Evolutionary conservation across 73 alveolate species (phyloP).

Genomic region (Paramecium sonneborni): DNA sequence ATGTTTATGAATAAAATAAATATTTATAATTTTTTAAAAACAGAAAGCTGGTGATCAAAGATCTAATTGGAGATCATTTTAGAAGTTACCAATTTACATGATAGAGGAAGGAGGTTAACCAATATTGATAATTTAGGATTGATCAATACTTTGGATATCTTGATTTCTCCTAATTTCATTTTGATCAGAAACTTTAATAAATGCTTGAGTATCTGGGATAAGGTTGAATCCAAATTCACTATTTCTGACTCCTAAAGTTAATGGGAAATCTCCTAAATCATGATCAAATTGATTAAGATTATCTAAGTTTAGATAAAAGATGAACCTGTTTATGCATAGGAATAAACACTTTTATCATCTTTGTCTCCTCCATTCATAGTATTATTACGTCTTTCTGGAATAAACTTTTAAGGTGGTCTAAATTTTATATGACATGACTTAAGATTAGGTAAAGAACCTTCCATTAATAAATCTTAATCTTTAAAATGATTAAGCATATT

Average conservation of each 20-base stretch:
- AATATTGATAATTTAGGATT: neutral
- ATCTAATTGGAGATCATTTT: constrained; percentile 39
- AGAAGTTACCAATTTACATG: neutral
- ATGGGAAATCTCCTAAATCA: constrained; percentile 51
- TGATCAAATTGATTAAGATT: constrained; percentile 50
- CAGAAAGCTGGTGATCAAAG: no score
- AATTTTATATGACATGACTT: constrained; percentile 74
- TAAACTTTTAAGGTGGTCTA: constrained; percentile 75
- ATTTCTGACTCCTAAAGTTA: constrained; percentile 54
- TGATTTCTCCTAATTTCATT: constrained; percentile 7
- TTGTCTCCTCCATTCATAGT: constrained; percentile 17
- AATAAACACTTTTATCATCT: constrained; percentile 45
- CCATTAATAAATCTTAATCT: constrained; percentile 93
- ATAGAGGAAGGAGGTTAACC: neutral
- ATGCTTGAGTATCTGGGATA: constrained; percentile 51
- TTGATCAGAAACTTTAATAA: constrained; percentile 10
- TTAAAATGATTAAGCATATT: constrained; percentile 96
- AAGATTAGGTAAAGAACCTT: constrained; percentile 88
- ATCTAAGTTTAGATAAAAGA: neutral
- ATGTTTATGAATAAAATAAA: neutral
- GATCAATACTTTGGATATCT: neutral
- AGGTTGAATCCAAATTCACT: constrained; percentile 56
- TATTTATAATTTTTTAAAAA: no score
- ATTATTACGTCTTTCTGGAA: constrained; percentile 71
- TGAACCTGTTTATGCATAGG: neutral